Evolutionary conservation across 2,329 filamentous ascomycete species (phyloP), one percentile per base, ranked within the genome.

Genomic region (Aureobasidium sp.): DNA sequence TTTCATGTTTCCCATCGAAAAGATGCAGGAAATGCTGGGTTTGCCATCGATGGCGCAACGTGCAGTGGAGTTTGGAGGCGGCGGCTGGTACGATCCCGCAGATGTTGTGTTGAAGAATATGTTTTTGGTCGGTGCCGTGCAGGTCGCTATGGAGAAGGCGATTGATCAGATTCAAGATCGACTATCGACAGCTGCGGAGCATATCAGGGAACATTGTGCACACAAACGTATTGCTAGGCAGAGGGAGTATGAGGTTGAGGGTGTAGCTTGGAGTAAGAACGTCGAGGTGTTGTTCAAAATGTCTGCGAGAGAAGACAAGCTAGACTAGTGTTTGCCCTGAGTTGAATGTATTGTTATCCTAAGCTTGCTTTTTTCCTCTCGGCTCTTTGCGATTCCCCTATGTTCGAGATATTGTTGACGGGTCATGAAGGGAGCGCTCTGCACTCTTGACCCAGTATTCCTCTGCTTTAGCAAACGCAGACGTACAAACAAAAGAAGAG

Each of bases 31-130:
- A 17, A 21, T 23, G 31, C 45, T 59, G 17, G 55, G 45, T 10
- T 13, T 59, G 4, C 45, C 55, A 1, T 29, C 55, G 3, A 59
- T 59, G 43, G 55, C 55, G 3, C 42, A 59, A 21, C 55, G 55
- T 1, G 55, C 55, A 13, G 6, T 49, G 6, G 35, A 40, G 4
- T 59, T 59, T 42, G 55, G 43, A 2, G 35, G 19, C 15, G 43
- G 55, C 9, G 43, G 55, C 5, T 59, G 55, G 55, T 31, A 10
- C 4, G 55, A 59, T 23, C 43, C 55, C 19, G 43, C 45, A 6
- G 45, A 50, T 9, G 42, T 59, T n/a, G 45, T 59, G 10, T 23
- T 59, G 31, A 50, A 59, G 19, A 59, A 59, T n/a, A 50, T 59
- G 31, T 59, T 59, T 23, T 25, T 59, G 11, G 55, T 59, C 2